Base-by-base conservation (phyloP, 2,329 filamentous ascomycete species). In the Alternaria infectoria region DNA sequence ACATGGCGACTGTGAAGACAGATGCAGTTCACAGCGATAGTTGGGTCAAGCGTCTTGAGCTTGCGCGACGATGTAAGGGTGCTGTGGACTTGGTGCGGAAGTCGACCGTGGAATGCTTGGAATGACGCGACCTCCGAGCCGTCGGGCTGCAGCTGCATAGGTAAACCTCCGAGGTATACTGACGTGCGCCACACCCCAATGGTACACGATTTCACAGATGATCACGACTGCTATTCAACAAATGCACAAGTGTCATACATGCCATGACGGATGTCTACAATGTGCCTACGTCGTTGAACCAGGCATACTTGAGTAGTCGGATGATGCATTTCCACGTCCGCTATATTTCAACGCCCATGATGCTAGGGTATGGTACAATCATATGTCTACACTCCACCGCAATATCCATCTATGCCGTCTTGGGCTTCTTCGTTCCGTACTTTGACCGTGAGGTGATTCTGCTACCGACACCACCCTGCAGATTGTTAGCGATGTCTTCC, bases 371-470 rank as follows among this genome's bases (percentile, higher is more conserved):
- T 74, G 54, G 65, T 77, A 77, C 71, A 52, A 17, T 52, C 19
- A 76, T 21, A 54, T 64, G 66, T 73, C 52, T 70, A 70, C 65
- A 72, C 26, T 58, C 49, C 57, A 30, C 9, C 9, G 12, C 30
- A 28, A 5, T 46, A 19, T 58, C 59, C 54, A 57, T 28, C 68
- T 65, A 77, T 55, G 73, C 71, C 2, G 72, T 66, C 90, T 98
- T 98, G 0, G 96, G 95, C 85, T 97, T 98, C 90, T 99, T 99
- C 54, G 96, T 97, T 65, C 96, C 96, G 79, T 97, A 99, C 83
- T 99, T 99, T 76, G 93, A 97, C 75, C 96, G 87, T 80, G 92
- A 93, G 21, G 90, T 92, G 75, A 91, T 87, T 72, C 96, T 87
- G 80, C 89, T 96, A 21, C 89, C 90, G 69, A 99, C 96, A 85